Conservation (phyloP, 768 basidiomycete species). For the Suillus hirtellus region DNA sequence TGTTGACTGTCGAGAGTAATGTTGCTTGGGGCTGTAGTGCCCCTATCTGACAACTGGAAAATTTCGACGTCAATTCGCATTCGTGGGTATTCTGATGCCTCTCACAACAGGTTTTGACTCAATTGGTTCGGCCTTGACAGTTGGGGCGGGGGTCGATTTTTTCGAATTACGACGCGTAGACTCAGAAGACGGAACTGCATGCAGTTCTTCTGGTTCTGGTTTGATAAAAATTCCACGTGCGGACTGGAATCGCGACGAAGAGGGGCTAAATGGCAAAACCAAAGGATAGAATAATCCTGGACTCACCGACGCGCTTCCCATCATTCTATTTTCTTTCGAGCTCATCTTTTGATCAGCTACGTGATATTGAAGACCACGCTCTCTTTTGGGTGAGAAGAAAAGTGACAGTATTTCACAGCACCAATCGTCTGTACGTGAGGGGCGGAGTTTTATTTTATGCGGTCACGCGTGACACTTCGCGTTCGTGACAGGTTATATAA, state of each 20-base stretch:
- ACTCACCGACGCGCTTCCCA: background rate
- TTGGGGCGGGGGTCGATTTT: background rate
- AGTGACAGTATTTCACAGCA: background rate
- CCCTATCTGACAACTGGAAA: background rate
- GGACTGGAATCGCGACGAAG: constrained; percentile 1
- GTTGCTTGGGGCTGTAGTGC: background rate
- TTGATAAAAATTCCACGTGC: background rate
- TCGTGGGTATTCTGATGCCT: background rate
- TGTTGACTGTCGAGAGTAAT: background rate
- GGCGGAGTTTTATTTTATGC: background rate
- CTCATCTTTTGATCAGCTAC: constrained; percentile 1
- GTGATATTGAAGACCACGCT: background rate
- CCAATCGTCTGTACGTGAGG: background rate
- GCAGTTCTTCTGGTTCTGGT: constrained; percentile 1
- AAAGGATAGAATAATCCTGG: background rate
- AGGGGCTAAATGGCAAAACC: constrained; percentile 3
- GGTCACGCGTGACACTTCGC: constrained; percentile 5
- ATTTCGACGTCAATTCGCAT: background rate
- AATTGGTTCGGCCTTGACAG: background rate
- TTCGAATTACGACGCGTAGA: background rate
- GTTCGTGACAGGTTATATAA: constrained; percentile 2
- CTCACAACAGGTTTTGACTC: background rate
- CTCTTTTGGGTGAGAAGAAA: constrained; percentile 6
- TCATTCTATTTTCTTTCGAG: background rate
- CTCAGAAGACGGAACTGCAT: background rate